Evolutionary conservation across 108 stramenopile genomes (phyloP).

Genomic region (Skeletonema tropicum): DNA sequence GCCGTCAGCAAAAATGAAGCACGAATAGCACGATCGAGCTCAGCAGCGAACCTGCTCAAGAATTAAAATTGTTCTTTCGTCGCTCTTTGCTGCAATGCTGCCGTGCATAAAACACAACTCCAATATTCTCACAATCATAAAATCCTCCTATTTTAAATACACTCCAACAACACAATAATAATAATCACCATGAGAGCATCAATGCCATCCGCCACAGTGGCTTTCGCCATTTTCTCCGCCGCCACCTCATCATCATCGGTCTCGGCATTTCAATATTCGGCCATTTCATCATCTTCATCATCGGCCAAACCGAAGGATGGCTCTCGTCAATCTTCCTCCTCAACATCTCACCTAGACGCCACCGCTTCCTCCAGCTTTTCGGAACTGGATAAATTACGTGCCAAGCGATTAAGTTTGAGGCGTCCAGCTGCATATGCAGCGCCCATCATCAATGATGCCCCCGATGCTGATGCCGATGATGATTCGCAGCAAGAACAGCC

Average conservation of each 20-base stretch:
- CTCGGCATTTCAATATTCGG: neutral
- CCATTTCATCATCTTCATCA: neutral
- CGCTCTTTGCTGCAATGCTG: too few species aligned
- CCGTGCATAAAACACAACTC: too few species aligned
- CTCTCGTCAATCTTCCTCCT: too few species aligned
- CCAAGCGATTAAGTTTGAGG: neutral
- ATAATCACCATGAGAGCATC: neutral
- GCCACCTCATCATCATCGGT: neutral
- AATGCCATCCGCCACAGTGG: neutral
- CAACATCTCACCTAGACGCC: neutral
- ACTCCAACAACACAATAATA: too few species aligned
- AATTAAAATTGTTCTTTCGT: too few species aligned
- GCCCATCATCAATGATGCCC: neutral
- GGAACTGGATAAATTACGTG: neutral
- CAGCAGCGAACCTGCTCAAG: too few species aligned
- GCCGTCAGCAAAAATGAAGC: too few species aligned
- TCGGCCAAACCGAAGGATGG: neutral
- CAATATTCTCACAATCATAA: too few species aligned
- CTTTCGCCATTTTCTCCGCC: neutral
- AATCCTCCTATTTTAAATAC: too few species aligned
- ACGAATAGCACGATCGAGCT: too few species aligned
- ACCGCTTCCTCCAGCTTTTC: neutral
- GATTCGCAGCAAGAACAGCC: neutral
- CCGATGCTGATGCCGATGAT: neutral
- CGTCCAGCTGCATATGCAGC: neutral